Percentiles rank a stretch among this genome's conserved stretches.
Evolutionary conservation across 768 basidiomycete species (phyloP).

Genomic region (Rhizopogon rudus): DNA sequence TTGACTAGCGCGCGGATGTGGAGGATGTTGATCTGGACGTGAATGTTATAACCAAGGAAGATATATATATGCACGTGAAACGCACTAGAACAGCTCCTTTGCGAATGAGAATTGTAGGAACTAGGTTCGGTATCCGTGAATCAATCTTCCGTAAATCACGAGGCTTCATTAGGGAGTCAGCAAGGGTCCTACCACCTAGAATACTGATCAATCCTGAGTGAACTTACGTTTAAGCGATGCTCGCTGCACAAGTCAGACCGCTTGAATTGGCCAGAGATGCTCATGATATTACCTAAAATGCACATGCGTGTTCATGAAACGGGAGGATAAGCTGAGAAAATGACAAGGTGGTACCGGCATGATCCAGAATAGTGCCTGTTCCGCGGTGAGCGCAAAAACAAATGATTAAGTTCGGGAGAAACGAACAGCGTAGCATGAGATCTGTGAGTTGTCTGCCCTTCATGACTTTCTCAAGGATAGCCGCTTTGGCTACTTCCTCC

Average conservation of each 20-base stretch:
- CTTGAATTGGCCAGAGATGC: conserved; percentile 85
- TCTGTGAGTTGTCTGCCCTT: conserved; percentile 86
- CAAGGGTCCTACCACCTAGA: conserved; percentile 11
- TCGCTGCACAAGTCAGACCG: conserved; percentile 85
- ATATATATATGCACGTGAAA: conserved; percentile 11
- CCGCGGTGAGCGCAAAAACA: conserved; percentile 8
- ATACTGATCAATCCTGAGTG: conserved; percentile 6
- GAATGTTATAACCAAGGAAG: conserved; percentile 6
- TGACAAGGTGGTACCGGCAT: conserved; percentile 53
- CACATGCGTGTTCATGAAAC: conserved; percentile 22
- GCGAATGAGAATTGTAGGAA: conserved; percentile 89
- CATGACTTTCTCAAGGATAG: conserved; percentile 80
- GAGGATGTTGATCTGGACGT: conserved; percentile 76
- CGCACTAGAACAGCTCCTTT: conserved; percentile 83
- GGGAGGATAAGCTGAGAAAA: conserved; percentile 7
- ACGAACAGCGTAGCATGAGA: conserved; percentile 87
- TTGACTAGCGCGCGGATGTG: conserved; percentile 95
- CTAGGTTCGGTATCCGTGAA: conserved; percentile 87
- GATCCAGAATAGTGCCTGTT: conserved; percentile 82
- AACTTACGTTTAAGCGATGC: conserved; percentile 83
- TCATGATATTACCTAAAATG: conserved; percentile 72
- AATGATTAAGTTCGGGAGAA: conserved; percentile 7
- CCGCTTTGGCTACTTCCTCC: conserved; percentile 67
- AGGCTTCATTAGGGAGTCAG: conserved; percentile 47
- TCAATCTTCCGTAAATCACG: conserved; percentile 97